Conservation (phyloP, 768 basidiomycete genomes). For the Obba rivulosa region DNA sequence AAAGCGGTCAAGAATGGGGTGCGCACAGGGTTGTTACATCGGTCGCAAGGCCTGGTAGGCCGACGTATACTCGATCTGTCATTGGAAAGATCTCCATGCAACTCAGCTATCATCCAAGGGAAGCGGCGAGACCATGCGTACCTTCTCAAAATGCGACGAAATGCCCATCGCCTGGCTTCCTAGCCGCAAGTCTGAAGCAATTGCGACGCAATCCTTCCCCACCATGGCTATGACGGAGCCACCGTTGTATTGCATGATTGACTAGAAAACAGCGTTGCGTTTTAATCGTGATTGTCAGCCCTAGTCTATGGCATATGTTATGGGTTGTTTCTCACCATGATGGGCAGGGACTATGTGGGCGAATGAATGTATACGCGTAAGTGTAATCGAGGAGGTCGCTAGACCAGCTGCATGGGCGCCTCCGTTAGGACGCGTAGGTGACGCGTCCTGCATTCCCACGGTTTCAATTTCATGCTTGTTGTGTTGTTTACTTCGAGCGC, state of each 20-base stretch:
- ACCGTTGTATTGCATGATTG: slow-evolving; percentile 91
- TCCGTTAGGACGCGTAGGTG: too few relatives aligned
- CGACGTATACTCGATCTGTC: slow-evolving; percentile 87
- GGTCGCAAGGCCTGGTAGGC: slow-evolving; percentile 87
- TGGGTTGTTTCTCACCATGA: slow-evolving; percentile 16
- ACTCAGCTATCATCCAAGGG: slow-evolving; percentile 9
- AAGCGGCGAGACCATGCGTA: slow-evolving; percentile 26
- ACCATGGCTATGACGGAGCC: slow-evolving; percentile 99
- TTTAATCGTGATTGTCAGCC: neutral
- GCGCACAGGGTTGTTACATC: slow-evolving; percentile 86
- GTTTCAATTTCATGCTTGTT: too few relatives aligned
- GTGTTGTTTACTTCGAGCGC: too few relatives aligned
- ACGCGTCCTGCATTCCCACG: too few relatives aligned
- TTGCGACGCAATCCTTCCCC: slow-evolving; percentile 97
- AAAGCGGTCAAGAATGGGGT: neutral
- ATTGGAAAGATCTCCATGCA: slow-evolving; percentile 80
- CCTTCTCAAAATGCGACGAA: slow-evolving; percentile 93
- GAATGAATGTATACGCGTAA: too few relatives aligned
- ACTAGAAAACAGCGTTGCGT: slow-evolving; percentile 36
- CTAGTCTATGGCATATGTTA: slow-evolving; percentile 9
- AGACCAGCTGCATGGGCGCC: too few relatives aligned
- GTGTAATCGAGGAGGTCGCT: too few relatives aligned
- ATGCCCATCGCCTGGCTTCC: slow-evolving; percentile 86
- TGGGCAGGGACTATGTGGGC: slow-evolving; percentile 5
- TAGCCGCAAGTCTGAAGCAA: slow-evolving; percentile 90